Conservation (phyloP, 2,329 filamentous ascomycete species). For the Penicillium janthinellum region DNA sequence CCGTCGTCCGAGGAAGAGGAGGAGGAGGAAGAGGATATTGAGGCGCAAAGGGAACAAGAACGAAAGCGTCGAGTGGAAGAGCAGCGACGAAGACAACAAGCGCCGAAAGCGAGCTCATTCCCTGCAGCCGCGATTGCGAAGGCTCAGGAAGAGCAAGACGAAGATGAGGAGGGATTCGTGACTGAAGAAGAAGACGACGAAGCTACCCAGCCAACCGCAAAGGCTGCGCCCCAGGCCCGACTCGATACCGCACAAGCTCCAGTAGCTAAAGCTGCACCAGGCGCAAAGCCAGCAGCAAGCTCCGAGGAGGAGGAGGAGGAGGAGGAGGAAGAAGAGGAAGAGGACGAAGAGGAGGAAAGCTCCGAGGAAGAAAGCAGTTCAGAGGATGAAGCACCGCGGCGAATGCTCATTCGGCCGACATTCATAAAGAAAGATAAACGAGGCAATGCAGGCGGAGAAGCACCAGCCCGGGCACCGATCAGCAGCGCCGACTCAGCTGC, state of each 20-base stretch:
- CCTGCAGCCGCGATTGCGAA: conserved; percentile 35
- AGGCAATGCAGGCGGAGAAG: conserved; percentile 38
- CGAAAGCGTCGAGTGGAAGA: conserved; percentile 36
- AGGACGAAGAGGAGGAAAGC: conserved; percentile 41
- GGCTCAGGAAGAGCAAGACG: conserved; percentile 38
- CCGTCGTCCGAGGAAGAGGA: conserved; percentile 55
- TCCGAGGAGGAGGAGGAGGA: conserved; percentile 49
- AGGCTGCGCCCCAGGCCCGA: conserved; percentile 19
- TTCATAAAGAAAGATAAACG: conserved; percentile 67
- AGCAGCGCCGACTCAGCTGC: conserved; percentile 40
- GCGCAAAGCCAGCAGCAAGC: conserved; percentile 37
- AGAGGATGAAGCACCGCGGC: conserved; percentile 60
- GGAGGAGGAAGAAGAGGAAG: conserved; percentile 59
- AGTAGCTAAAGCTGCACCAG: conserved; percentile 19
- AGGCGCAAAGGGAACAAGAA: conserved; percentile 60
- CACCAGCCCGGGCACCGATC: conserved; percentile 19
- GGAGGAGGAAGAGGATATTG: conserved; percentile 58
- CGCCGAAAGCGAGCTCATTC: conserved; percentile 45
- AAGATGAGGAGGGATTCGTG: conserved; percentile 62
- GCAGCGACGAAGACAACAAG: conserved; percentile 47
- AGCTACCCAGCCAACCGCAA: conserved; percentile 15
- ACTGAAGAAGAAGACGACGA: conserved; percentile 54
- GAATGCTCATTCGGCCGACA: conserved; percentile 64
- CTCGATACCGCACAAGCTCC: conserved; percentile 17
- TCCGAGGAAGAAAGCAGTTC: conserved; percentile 57